Evolutionary conservation across 2,329 filamentous ascomycete genomes (phyloP), one percentile per base, ranked within the genome.

Genomic region (Xylaria polymorpha): DNA sequence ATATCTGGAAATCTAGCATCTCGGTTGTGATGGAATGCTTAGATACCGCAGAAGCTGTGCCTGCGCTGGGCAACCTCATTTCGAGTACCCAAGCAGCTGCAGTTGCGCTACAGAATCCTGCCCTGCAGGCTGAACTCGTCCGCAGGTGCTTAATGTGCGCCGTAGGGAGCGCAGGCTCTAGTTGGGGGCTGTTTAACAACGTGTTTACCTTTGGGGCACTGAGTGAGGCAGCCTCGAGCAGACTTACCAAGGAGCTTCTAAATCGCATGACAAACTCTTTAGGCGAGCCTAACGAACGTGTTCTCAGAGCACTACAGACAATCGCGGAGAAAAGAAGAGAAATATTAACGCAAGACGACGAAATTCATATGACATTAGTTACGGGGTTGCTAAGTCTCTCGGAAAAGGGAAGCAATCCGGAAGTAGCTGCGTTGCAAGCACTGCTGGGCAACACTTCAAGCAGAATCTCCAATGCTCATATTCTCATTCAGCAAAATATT

Each of bases 401-500:
- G 3, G 88, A 91, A 71, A 79, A 85, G 2, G 81, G 85, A 60
- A 59, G 74, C 0, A 62, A 72, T 0, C 75, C 81, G 1, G 84
- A 83, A 62, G 81, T 84, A 1, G 74, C 77, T 1, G 75, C 77
- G 0, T 75, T 90, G 25, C 84, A 82, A 14, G 76, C 81, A 0
- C 76, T 86, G 1, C 74, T 90, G 15, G 84, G 87, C 37, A 79
- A 77, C 7, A 80, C 83, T 18, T 77, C 78, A 0, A 77, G 79
- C n/a, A 81, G 80, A 15, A 81, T 81, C 12, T 78, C 83, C 1
- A 84, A 85, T 2, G 77, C 86, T 18, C 74, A 86, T 29, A 81
- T 80, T 7, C 85, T 90, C 7, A 83, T 90, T 8, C 85, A 87
- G 65, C 81, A 83, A 20, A 88, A 88, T 56, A 80, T 90, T 2